phyloP scores from a whole-genome alignment of 768 basidiomycete genomes.

The Suillus alpinus region DNA sequence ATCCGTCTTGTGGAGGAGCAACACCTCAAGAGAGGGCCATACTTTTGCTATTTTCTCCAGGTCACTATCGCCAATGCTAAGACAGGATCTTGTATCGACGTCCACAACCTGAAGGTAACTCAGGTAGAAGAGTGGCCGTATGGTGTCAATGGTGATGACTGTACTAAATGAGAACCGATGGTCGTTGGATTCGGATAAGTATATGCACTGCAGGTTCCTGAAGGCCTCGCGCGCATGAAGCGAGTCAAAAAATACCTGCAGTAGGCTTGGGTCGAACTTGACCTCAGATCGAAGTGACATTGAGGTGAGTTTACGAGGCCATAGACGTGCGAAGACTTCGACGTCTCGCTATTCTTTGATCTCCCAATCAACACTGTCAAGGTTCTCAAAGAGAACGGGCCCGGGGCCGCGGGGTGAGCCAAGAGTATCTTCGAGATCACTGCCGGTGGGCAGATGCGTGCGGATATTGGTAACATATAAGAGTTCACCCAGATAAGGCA shows the following conservation, averaged over 20 bases:
- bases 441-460: neutral
- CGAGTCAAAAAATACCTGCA: neutral
- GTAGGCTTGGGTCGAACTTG: neutral
- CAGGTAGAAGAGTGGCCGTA: conserved; percentile 35
- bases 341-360: neutral
- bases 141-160: conserved; percentile 15
- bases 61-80: conserved; percentile 36
- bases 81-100: conserved; percentile 23
- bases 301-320: neutral
- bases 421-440: neutral
- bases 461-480: neutral
- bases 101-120: conserved; percentile 32
- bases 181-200: neutral
- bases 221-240: neutral
- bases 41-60: conserved; percentile 41
- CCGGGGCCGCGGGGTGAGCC: neutral
- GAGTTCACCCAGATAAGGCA: neutral
- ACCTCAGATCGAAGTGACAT: neutral
- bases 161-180: fast-evolving
- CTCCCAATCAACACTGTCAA: neutral
- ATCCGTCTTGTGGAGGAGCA: conserved; percentile 36
- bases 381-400: neutral
- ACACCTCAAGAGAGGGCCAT: conserved; percentile 42
- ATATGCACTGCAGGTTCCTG: neutral
- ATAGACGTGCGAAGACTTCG: neutral